Percentiles rank a stretch among this genome's conserved stretches.
Evolutionary conservation across 2,329 filamentous ascomycete genomes (phyloP).

Genomic region (Fusarium metavorans): DNA sequence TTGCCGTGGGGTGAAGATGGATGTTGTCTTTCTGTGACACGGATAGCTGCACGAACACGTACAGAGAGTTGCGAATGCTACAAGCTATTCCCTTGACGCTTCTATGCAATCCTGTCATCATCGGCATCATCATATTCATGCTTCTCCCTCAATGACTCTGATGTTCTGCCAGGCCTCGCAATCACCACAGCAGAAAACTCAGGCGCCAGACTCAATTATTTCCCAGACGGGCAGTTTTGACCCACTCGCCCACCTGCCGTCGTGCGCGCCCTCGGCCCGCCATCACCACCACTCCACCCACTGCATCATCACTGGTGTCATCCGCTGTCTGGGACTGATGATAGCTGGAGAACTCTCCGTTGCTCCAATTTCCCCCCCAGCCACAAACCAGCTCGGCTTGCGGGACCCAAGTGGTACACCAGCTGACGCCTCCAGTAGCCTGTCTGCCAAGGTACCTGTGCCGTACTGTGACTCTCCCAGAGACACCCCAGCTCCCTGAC

Average conservation of each 20-base stretch:
- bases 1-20: conserved; percentile 4
- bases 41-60: conserved; percentile 35
- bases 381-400: conserved; percentile 32
- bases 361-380: conserved; percentile 36
- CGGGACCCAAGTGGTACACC: background rate
- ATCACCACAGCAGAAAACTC: conserved; percentile 1
- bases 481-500: conserved; percentile 14
- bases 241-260: conserved; percentile 8
- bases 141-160: background rate
- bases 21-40: conserved; percentile 26
- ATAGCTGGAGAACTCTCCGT: conserved; percentile 16
- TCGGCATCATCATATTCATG: background rate
- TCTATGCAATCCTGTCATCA: background rate
- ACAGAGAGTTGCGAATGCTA: conserved; percentile 5
- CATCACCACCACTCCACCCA: conserved; percentile 18
- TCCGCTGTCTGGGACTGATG: conserved; percentile 19
- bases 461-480: conserved; percentile 11
- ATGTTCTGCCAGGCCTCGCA: background rate
- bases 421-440: background rate
- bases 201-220: conserved; percentile 9
- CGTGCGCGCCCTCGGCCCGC: conserved; percentile 33
- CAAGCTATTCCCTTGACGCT: background rate
- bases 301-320: conserved; percentile 10
- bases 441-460: background rate
- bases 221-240: conserved; percentile 4